Percentiles rank a stretch among this genome's conserved stretches.
These are phyloP conservation scores for Cladophialophora carrionii DNA, from an alignment of 2,329 filamentous ascomycete species.

Conservation along the genomic window DNA sequence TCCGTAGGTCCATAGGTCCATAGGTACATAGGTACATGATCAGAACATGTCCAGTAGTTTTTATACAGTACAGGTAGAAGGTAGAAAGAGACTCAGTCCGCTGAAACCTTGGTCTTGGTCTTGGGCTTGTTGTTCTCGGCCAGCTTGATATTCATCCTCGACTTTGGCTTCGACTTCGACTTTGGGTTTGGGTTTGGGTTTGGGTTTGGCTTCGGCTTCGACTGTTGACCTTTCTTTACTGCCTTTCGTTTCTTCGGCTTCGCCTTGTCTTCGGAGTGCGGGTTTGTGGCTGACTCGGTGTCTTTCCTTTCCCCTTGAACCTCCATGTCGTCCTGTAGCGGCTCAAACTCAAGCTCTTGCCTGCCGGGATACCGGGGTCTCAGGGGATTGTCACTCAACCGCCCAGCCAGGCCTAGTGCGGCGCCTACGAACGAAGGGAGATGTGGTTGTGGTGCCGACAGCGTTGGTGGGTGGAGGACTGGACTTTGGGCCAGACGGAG, in stretches of 20 bases:
- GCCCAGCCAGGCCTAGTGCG: conserved; percentile 18
- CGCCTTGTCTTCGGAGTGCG: background rate
- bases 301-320: background rate
- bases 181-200: background rate
- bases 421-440: conserved; percentile 16
- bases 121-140: too few species aligned
- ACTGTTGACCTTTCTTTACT: background rate
- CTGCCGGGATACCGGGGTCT: background rate
- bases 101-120: background rate
- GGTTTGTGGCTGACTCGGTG: background rate
- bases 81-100: background rate
- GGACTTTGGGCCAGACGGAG: conserved; percentile 23
- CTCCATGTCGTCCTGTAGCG: background rate
- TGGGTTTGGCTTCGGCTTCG: background rate
- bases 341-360: background rate
- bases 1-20: too few species aligned
- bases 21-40: background rate
- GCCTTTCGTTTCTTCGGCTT: background rate
- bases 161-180: background rate
- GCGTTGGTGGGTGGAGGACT: conserved; percentile 19
- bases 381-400: conserved; percentile 16
- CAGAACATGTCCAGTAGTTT: too few species aligned
- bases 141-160: background rate
- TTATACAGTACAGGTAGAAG: background rate
- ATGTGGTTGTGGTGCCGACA: conserved; percentile 1